phyloP scores from a whole-genome alignment of 768 basidiomycete species.

The Cystobasidium onofrii region DNA sequence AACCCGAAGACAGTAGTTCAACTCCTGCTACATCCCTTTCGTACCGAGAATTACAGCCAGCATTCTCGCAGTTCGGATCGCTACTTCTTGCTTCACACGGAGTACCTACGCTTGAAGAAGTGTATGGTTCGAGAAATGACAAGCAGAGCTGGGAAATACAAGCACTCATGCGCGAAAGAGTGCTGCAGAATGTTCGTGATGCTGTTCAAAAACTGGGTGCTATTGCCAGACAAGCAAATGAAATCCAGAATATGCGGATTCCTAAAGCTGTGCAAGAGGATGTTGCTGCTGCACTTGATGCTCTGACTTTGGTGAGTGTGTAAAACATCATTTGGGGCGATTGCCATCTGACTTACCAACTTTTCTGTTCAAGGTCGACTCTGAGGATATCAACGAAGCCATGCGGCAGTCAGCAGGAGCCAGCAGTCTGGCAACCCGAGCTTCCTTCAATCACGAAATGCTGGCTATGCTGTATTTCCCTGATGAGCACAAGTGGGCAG shows the following conservation, averaged over 20 bases:
- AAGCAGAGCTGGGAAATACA: conserved; percentile 70
- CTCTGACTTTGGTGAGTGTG: conserved; percentile 62
- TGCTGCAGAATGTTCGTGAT: conserved; percentile 60
- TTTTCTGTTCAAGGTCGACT: neutral
- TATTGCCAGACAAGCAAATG: conserved; percentile 71
- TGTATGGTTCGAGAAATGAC: conserved; percentile 45
- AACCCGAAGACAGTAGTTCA: neutral
- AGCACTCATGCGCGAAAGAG: conserved; percentile 61
- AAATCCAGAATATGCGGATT: conserved; percentile 88
- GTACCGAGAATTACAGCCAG: conserved; percentile 49
- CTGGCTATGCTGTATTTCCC: conserved; percentile 93
- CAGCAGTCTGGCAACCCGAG: conserved; percentile 61
- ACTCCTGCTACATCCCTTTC: conserved; percentile 35
- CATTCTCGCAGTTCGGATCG: conserved; percentile 59
- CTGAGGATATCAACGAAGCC: conserved; percentile 39
- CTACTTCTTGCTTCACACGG: conserved; percentile 78
- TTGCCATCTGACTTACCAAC: too few species aligned
- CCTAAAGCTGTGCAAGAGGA: conserved; percentile 65
- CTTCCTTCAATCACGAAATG: conserved; percentile 97
- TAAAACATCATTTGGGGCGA: too few species aligned
- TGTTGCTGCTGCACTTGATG: conserved; percentile 60
- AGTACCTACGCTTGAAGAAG: conserved; percentile 57
- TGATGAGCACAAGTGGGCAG: conserved; percentile 92
- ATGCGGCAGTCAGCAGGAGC: conserved; percentile 60
- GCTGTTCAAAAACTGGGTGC: conserved; percentile 69